These are phyloP conservation scores for Melampsora americana DNA, from an alignment of 1,284 basidiomycete species.

Conservation along the genomic window DNA sequence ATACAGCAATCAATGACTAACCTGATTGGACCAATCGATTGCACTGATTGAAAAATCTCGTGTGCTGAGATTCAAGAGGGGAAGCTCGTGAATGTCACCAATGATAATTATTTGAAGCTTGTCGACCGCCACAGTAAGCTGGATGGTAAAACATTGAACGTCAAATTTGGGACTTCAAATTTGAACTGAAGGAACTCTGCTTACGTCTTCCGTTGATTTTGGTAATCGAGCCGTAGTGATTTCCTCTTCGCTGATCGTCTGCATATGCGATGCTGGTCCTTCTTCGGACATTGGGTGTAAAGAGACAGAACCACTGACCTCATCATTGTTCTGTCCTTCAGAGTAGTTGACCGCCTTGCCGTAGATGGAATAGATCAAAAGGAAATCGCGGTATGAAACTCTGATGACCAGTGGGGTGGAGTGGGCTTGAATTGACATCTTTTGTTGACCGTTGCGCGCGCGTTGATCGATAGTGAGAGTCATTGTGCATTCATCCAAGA, in stretches of 20 bases:
- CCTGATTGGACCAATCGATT: slow-evolving; percentile 91
- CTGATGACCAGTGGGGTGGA: slow-evolving; percentile 36
- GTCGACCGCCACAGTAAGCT: slow-evolving; percentile 79
- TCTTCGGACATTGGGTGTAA: not conserved
- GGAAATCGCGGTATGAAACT: slow-evolving; percentile 39
- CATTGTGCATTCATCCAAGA: slow-evolving; percentile 42
- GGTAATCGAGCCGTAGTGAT: not conserved
- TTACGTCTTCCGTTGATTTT: not conserved
- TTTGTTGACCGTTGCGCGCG: not conserved
- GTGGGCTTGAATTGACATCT: slow-evolving; percentile 34
- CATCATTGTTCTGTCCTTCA: not conserved
- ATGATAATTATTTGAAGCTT: slow-evolving; percentile 92
- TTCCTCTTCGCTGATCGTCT: not conserved
- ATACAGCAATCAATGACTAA: slow-evolving; percentile 55
- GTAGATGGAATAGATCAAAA: slow-evolving; percentile 41
- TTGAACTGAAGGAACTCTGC: not conserved
- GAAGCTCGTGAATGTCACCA: slow-evolving; percentile 91
- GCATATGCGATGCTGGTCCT: not conserved
- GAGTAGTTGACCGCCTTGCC: slow-evolving; percentile 41
- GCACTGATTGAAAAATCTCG: slow-evolving; percentile 79
- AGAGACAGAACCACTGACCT: not conserved
- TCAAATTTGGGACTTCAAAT: not conserved
- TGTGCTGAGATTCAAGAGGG: slow-evolving; percentile 81
- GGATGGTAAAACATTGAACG: slow-evolving; percentile 4
- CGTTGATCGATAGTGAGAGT: slow-evolving; percentile 24